Base-by-base conservation (phyloP, 805 yeast genomes). In the Yarrowia porcina region DNA sequence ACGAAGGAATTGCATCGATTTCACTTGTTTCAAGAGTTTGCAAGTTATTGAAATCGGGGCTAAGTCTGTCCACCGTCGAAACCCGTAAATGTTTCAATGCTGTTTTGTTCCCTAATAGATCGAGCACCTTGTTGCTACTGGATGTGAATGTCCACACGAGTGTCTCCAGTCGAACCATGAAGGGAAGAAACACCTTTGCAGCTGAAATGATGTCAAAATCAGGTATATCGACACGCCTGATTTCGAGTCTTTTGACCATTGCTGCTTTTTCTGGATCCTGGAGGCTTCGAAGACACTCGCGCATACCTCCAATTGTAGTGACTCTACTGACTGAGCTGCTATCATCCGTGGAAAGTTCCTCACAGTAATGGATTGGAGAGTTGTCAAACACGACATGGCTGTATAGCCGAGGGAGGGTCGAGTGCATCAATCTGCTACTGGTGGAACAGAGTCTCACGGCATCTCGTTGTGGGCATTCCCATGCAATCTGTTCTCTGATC, bases 291-390 rank as follows among this genome's bases (percentile, higher is more conserved):
- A 74, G 64, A 42, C 74, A 70, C 56, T 66, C 68, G 33, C 69
- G 66, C 42, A 73, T 66, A 10, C 76, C 76, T 12, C 72, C 72
- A 13, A 70, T 67, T 0, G 76, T 74, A 30, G 71, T 67, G 15
- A 74, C 75, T 44, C 63, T 33, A 39, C 41, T 41, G 25, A 25
- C 42, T n/a, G 32, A 60, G 17, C 39, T 63, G 36, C 27, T 36
- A 27, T 28, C 54, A 20, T 30, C 49, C 63, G 25, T 20, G 12
- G 63, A 39, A 32, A 65, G 64, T 47, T 63, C 64, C 23, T 45
- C 61, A 21, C 66, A 67, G 32, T 72, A 68, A 21, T 68, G 65
- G 11, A 74, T 69, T 33, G 72, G 74, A 21, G 69, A 64, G 30
- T 72, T 64, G 57, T 74, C 77, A 15, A 74, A 62, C 10, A 73